phyloP scores from a whole-genome alignment of 1,284 basidiomycete species.

The Pisolithus thermaeus region DNA sequence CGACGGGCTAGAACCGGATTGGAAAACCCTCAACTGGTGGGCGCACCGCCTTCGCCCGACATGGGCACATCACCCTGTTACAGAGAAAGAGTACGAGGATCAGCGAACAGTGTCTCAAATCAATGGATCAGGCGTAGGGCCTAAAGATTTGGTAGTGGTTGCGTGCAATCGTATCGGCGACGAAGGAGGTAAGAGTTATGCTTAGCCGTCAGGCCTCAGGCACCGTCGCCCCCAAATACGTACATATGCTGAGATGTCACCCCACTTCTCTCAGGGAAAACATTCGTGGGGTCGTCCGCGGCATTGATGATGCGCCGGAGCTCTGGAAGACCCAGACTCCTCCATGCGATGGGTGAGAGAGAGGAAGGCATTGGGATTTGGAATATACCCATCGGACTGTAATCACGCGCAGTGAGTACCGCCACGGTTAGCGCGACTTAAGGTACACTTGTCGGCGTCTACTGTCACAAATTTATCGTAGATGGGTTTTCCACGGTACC shows the following conservation, averaged over 20 bases:
- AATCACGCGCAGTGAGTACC: neutral
- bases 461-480: no score
- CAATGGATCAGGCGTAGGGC: neutral
- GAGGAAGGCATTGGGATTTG: conserved; percentile 47
- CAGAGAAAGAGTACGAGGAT: conserved; percentile 1
- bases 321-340: conserved; percentile 38
- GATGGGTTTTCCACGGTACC: no score
- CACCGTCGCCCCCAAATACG: neutral
- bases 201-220: no score
- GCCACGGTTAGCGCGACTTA: neutral
- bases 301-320: conserved; percentile 41
- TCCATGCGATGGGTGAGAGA: conserved; percentile 42
- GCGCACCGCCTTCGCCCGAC: conserved; percentile 55
- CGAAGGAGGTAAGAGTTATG: conserved; percentile 38
- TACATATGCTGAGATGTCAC: neutral
- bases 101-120: conserved; percentile 2
- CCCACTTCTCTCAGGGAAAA: conserved; percentile 31
- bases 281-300: conserved; percentile 51
- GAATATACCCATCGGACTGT: conserved; percentile 19
- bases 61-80: conserved; percentile 35
- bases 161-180: conserved; percentile 47
- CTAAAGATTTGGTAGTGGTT: conserved; percentile 33
- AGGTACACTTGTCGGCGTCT: neutral
- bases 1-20: conserved; percentile 30
- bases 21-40: conserved; percentile 65